Evolutionary conservation across 805 yeast genomes (phyloP), one percentile per base, ranked within the genome.

Genomic region (Sugiyamaella marilandica): DNA sequence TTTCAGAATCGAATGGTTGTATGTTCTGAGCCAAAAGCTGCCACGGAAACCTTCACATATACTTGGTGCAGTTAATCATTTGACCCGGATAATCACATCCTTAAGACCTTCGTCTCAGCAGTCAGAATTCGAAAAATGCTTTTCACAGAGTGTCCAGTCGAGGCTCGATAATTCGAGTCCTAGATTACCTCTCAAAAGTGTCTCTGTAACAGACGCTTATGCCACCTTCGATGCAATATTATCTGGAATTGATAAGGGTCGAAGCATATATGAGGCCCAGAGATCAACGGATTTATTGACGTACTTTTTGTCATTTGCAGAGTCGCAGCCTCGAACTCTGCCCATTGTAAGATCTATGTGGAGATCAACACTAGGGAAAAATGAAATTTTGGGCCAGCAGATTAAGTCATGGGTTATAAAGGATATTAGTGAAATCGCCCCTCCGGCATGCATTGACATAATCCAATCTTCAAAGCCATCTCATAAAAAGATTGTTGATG

Each of bases 371-470:
- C 24, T 48, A n/a, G 41, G 41, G 14, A 46, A 44, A 10, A 32
- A 32, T 3, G 53, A 50, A 9, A 41, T 59, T 21, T 46, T 52
- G 9, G 56, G 55, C 5, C 39, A 47, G n/a, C 52, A 61, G 11
- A 39, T 52, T 4, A 47, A 39, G 5, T 49, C 45, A 7, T 69
- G 73, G 73, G 65, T 59, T 8, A 48, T 47, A 19, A 52, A 71
- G 33, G 77, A 78, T 53, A 64, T 85, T 53, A 69, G 70, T 24
- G 74, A 73, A 44, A 66, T 78, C 45, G 43, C 43, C 5, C 43
- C 43, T 16, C 43, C 43, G 5, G 14, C 43, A 39, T 39, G 21
- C 9, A 29, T 43, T n/a, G 32, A 29, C 2, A 26, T 43, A 5
- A 5, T 29, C 13, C 31, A 43, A 16, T 29, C 35, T 26, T 64